phyloP scores from a whole-genome alignment of 148 eudicot species.

The Polygonum aviculare region DNA sequence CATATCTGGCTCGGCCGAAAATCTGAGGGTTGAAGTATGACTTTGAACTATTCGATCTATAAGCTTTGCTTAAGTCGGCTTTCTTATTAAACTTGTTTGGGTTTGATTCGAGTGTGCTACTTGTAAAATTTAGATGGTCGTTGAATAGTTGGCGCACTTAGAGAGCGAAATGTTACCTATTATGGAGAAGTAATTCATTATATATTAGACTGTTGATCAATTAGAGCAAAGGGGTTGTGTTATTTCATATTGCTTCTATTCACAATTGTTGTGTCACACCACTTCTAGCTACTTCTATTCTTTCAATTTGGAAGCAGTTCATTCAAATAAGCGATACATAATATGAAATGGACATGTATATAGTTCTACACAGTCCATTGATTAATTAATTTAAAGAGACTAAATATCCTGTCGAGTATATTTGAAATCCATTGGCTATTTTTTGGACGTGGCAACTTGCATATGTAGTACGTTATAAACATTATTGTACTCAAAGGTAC shows the following conservation, averaged over 20 bases:
- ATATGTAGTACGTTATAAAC: no score
- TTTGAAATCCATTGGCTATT: background rate
- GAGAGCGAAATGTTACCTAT: background rate
- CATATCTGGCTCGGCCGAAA: no score
- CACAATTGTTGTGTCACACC: no score
- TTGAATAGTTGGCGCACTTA: background rate
- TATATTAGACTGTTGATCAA: background rate
- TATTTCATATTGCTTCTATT: no score
- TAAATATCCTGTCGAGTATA: background rate
- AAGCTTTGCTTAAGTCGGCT: no score
- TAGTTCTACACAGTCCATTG: no score
- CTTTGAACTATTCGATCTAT: no score
- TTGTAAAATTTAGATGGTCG: background rate
- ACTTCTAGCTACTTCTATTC: no score
- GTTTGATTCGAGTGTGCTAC: background rate
- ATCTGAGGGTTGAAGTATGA: no score
- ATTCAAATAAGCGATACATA: background rate
- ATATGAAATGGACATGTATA: no score
- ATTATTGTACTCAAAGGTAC: no score
- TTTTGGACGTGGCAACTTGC: background rate
- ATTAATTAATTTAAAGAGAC: background rate
- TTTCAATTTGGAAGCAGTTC: background rate
- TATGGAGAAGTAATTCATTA: background rate
- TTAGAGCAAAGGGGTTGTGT: no score
- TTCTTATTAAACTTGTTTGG: background rate